phyloP scores from a whole-genome alignment of 345 rosid genomes.

The Noccaea bulbosa region DNA sequence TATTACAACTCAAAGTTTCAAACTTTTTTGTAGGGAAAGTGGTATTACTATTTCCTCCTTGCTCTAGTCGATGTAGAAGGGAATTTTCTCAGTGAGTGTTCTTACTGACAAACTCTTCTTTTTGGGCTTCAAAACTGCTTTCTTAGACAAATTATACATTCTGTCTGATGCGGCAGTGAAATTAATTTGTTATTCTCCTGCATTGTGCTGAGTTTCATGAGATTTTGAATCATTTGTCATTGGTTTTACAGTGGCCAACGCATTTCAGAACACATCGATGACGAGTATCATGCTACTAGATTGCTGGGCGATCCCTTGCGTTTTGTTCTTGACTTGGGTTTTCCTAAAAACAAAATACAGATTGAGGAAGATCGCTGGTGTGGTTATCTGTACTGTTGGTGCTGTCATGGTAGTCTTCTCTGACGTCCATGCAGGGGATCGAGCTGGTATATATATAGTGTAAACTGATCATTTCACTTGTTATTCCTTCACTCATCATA shows the following conservation, averaged over 20 bases:
- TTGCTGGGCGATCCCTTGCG: conserved; percentile 92
- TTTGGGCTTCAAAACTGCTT: neutral
- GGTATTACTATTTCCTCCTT: conserved; percentile 79
- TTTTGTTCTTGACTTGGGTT: conserved; percentile 80
- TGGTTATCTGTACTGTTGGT: conserved; percentile 74
- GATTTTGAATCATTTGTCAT: conserved; percentile 6
- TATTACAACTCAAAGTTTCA: too few relatives aligned
- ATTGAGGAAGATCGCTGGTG: conserved; percentile 78
- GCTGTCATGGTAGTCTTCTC: conserved; percentile 84
- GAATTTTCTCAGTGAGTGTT: conserved; percentile 82
- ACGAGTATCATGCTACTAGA: conserved; percentile 94
- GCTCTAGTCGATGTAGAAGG: conserved; percentile 85
- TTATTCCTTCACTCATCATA: too few relatives aligned
- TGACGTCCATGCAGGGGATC: conserved; percentile 79
- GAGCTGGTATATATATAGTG: conserved; percentile 57
- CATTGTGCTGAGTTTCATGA: neutral
- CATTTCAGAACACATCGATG: conserved; percentile 81
- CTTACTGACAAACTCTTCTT: neutral
- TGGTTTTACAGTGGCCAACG: conserved; percentile 76
- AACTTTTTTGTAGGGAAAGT: conserved; percentile 65
- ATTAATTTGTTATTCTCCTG: neutral
- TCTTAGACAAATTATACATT: neutral
- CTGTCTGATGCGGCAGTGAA: neutral
- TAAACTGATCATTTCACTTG: neutral
- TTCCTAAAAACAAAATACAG: conserved; percentile 81